Conservation (phyloP, 192 early-diverging fungal species). For the Coemansia sp. region DNA sequence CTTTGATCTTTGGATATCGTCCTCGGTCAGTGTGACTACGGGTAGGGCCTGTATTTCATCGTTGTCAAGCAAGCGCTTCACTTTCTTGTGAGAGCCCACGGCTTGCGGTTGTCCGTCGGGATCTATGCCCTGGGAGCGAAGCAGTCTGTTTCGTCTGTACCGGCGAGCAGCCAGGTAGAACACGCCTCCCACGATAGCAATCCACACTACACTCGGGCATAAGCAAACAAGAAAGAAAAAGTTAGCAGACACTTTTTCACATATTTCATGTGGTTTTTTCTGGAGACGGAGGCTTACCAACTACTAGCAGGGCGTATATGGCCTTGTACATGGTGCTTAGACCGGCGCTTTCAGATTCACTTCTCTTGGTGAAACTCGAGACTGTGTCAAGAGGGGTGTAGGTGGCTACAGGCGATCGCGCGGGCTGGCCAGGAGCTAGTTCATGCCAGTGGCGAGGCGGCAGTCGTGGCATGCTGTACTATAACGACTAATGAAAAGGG, state of each 20-base stretch:
- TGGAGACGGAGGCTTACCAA: not conserved
- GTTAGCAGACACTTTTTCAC: not conserved
- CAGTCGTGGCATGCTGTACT: not conserved
- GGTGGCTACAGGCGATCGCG: not conserved
- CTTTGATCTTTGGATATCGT: conserved; percentile 30
- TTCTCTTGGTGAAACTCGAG: not conserved
- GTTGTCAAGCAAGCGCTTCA: conserved; percentile 17
- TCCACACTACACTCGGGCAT: conserved; percentile 10
- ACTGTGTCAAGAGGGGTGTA: not conserved
- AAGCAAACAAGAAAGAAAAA: not conserved
- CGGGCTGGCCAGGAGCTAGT: not conserved
- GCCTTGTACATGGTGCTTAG: conserved; percentile 4
- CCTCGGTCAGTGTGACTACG: conserved; percentile 17
- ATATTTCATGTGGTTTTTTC: not conserved
- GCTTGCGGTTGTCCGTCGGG: not conserved
- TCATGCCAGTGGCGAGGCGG: conserved; percentile 2
- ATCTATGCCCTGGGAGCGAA: not conserved
- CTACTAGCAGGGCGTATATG: conserved; percentile 8
- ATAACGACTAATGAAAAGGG: not conserved
- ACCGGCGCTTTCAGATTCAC: not conserved
- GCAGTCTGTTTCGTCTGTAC: not conserved
- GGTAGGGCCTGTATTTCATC: conserved; percentile 18
- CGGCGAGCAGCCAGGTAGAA: conserved; percentile 12
- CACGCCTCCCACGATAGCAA: conserved; percentile 7
- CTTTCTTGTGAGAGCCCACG: not conserved